Evolutionary conservation across 768 basidiomycete genomes (phyloP).

Genomic region (Suillus placidus): DNA sequence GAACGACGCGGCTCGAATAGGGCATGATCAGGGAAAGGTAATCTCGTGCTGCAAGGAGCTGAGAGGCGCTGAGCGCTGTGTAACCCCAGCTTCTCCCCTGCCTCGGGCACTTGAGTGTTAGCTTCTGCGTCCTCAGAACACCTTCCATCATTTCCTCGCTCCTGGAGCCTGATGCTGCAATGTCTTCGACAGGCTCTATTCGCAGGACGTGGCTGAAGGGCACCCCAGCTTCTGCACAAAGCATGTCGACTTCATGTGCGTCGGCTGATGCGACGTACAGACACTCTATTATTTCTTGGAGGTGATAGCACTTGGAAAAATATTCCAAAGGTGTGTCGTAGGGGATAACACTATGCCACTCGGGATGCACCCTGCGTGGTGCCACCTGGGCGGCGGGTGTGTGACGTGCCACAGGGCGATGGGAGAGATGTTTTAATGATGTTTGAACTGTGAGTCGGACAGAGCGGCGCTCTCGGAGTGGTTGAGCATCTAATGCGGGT

Average conservation of each 20-base stretch:
- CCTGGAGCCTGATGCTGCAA: neutral
- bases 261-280: constrained; percentile 26
- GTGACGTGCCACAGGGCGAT: neutral
- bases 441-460: constrained; percentile 14
- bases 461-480: constrained; percentile 18
- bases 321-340: neutral
- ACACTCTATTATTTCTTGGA: constrained; percentile 15
- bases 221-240: constrained; percentile 16
- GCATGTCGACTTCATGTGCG: constrained; percentile 13
- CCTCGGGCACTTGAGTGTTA: constrained; percentile 8
- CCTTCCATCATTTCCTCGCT: constrained; percentile 6
- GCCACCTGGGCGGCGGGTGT: neutral
- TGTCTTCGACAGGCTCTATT: constrained; percentile 5
- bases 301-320: constrained; percentile 7
- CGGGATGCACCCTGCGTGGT: neutral
- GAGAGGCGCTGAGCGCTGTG: constrained; percentile 32
- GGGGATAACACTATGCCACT: constrained; percentile 6
- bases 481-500: neutral
- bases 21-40: constrained; percentile 46
- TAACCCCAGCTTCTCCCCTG: neutral
- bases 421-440: constrained; percentile 10
- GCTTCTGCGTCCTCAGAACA: neutral
- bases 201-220: constrained; percentile 26
- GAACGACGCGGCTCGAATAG: constrained; percentile 17
- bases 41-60: constrained; percentile 45